Conservation (phyloP, 345 rosid species). For the Boechera divaricarpa region DNA sequence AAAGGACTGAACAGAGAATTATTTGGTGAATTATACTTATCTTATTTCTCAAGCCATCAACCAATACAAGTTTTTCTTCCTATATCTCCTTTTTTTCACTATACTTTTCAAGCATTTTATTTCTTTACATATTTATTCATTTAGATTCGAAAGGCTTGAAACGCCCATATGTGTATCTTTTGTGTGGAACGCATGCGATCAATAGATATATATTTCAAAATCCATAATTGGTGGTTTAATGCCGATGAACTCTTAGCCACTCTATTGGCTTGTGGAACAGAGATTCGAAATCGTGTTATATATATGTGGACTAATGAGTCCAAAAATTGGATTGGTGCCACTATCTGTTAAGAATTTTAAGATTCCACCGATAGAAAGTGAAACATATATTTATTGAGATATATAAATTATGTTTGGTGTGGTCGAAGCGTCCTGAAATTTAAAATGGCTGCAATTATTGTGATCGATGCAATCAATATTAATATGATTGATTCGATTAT, state of each 20-base stretch:
- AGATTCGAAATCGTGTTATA: not conserved
- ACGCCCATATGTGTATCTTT: too few species aligned
- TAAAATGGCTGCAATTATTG: constrained; percentile 1
- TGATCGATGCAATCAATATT: constrained; percentile 19
- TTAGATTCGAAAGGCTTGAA: too few species aligned
- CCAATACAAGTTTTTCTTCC: not conserved
- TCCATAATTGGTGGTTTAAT: not conserved
- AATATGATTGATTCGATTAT: constrained; percentile 18
- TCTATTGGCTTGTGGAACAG: constrained; percentile 6
- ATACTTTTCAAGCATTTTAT: too few species aligned
- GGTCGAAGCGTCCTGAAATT: not conserved
- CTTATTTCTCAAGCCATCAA: constrained; percentile 16
- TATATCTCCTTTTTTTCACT: too few species aligned
- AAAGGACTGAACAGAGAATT: not conserved
- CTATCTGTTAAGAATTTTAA: constrained; percentile 18
- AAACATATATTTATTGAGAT: not conserved
- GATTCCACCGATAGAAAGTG: constrained; percentile 3
- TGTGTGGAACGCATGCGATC: too few species aligned
- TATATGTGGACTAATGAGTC: not conserved
- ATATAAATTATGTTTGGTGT: constrained; percentile 1
- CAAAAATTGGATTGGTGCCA: not conserved
- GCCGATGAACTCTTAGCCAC: not conserved
- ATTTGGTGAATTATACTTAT: constrained; percentile 22
- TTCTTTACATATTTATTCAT: too few species aligned
- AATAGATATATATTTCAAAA: too few species aligned